Evolutionary conservation across 2,329 filamentous ascomycete genomes (phyloP).

Genomic region (Chaetomium strumarium): DNA sequence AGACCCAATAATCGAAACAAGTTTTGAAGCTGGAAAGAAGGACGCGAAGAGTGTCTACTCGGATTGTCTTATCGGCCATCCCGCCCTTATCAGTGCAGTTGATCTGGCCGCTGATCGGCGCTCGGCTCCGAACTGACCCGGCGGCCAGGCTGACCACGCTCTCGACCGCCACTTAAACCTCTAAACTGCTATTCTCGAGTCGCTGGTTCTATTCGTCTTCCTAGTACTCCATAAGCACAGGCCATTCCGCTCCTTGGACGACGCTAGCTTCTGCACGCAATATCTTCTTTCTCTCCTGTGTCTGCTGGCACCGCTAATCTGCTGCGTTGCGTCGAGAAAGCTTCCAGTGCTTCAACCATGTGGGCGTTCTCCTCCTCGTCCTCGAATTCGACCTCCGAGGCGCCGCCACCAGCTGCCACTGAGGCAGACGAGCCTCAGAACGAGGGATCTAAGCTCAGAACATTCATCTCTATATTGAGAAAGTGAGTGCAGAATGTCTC

Average conservation of each 20-base stretch:
- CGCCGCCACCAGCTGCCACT: constrained; percentile 25
- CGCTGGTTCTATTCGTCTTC: not conserved
- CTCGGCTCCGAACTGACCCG: not conserved
- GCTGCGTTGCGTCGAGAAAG: not conserved
- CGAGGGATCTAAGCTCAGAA: constrained; percentile 83
- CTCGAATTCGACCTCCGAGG: constrained; percentile 11
- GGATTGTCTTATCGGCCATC: not conserved
- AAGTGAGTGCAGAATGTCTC: constrained; percentile 55
- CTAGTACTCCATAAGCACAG: not conserved
- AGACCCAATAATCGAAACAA: too few relatives aligned
- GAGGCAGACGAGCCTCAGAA: constrained; percentile 49
- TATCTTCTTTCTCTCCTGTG: not conserved
- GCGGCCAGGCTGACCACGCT: not conserved
- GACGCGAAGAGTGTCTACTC: not conserved
- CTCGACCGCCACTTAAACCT: not conserved
- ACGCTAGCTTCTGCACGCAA: too few relatives aligned
- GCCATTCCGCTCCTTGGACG: too few relatives aligned
- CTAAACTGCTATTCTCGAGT: not conserved
- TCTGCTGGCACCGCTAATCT: too few relatives aligned
- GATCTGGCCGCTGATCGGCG: constrained; percentile 11
- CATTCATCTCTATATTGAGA: constrained; percentile 79
- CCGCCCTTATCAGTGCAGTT: not conserved
- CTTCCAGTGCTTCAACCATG: constrained; percentile 10
- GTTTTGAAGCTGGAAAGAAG: too few relatives aligned
- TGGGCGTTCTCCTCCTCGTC: constrained; percentile 16